Evolutionary conservation across 2,329 filamentous ascomycete species (phyloP).

Genomic region (Monilinia fructicola): DNA sequence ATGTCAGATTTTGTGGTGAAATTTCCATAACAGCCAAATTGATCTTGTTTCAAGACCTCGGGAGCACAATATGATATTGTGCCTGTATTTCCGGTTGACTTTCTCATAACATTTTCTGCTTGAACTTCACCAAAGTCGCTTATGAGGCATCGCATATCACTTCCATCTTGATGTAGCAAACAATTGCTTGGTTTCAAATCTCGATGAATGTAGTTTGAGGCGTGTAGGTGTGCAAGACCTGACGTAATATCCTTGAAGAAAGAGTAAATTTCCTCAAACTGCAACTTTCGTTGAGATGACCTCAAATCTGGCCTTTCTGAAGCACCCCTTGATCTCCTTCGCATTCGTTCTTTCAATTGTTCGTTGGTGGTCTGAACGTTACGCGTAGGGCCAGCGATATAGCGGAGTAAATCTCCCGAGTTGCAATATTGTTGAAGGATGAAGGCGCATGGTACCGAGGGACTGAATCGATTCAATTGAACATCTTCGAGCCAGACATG

Average conservation of each 20-base stretch:
- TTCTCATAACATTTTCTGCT: conserved; percentile 74
- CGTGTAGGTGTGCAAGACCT: conserved; percentile 84
- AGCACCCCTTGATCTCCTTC: conserved; percentile 71
- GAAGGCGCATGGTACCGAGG: conserved; percentile 90
- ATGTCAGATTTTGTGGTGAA: conserved; percentile 97
- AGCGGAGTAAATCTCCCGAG: conserved; percentile 82
- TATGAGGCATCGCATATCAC: conserved; percentile 76
- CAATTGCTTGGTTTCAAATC: conserved; percentile 97
- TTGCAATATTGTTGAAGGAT: conserved; percentile 99
- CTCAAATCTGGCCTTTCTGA: conserved; percentile 53
- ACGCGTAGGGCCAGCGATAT: conserved; percentile 69
- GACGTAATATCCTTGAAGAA: conserved; percentile 95
- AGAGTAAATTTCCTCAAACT: conserved; percentile 92
- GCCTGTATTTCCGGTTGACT: conserved; percentile 88
- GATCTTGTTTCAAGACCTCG: conserved; percentile 75
- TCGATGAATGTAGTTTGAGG: conserved; percentile 90
- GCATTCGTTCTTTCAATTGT: conserved; percentile 82
- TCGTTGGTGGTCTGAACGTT: conserved; percentile 69
- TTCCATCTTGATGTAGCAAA: conserved; percentile 73
- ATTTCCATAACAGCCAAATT: conserved; percentile 75
- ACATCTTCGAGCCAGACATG: conserved; percentile 97
- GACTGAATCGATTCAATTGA: conserved; percentile 80
- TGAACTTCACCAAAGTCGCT: conserved; percentile 99
- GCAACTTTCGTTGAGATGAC: conserved; percentile 44
- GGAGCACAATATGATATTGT: conserved; percentile 98